These are phyloP conservation scores for Vitis riparia DNA, from an alignment of 164 flowering plant species.

Conservation along the genomic window DNA sequence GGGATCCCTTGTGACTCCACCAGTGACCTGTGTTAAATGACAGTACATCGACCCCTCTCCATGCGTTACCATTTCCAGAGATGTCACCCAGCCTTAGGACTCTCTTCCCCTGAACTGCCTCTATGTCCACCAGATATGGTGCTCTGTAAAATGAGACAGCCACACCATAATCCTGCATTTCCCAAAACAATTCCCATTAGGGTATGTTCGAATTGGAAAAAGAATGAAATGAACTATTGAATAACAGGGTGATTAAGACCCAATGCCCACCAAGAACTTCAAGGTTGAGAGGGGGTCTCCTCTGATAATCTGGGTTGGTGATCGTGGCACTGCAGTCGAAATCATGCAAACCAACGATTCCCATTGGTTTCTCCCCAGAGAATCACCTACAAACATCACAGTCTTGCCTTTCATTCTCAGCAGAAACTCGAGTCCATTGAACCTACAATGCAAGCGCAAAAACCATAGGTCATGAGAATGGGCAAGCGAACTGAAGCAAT, in stretches of 20 bases:
- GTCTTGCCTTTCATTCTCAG: slow-evolving; percentile 68
- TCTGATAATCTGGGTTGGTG: slow-evolving; percentile 56
- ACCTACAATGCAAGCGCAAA: slow-evolving; percentile 37
- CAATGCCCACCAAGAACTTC: slow-evolving; percentile 62
- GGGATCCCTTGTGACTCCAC: slow-evolving; percentile 70
- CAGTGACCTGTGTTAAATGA: slow-evolving; percentile 76
- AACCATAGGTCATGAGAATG: slow-evolving; percentile 9
- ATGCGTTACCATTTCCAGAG: slow-evolving; percentile 47
- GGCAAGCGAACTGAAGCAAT: not conserved
- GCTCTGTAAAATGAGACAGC: slow-evolving; percentile 56
- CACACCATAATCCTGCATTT: slow-evolving; percentile 58
- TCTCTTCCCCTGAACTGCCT: slow-evolving; percentile 51
- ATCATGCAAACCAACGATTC: slow-evolving; percentile 88
- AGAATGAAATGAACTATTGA: not conserved
- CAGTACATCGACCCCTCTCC: slow-evolving; percentile 57
- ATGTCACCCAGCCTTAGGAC: slow-evolving; percentile 52
- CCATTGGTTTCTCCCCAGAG: slow-evolving; percentile 92
- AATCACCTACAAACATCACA: slow-evolving; percentile 93
- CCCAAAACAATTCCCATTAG: not conserved
- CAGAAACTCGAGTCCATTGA: slow-evolving; percentile 68
- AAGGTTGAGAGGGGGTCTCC: slow-evolving; percentile 79
- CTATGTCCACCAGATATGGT: slow-evolving; percentile 67
- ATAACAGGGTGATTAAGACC: no score
- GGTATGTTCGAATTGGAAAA: not conserved
- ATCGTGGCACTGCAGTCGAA: slow-evolving; percentile 36